Conservation (phyloP, 257 asterid genomes). For the Gardenia jasminoides region DNA sequence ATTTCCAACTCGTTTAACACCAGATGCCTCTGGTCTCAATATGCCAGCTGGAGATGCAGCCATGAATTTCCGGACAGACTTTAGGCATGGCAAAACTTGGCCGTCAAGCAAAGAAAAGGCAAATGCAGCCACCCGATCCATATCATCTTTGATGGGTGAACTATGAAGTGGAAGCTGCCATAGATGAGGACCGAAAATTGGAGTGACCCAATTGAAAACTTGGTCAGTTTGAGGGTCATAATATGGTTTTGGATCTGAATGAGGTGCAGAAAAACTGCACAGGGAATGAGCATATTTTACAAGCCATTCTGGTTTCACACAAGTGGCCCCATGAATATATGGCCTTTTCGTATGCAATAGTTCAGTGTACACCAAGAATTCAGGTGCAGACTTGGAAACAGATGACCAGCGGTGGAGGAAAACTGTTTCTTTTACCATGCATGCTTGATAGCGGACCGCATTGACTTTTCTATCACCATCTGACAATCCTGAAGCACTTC, state of each 20-base stretch:
- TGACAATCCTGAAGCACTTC: slow-evolving; percentile 35
- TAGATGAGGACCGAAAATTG: slow-evolving; percentile 72
- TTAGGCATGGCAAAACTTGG: slow-evolving; percentile 72
- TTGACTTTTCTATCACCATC: slow-evolving; percentile 57
- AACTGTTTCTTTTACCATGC: slow-evolving; percentile 64
- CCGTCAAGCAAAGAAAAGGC: slow-evolving; percentile 70
- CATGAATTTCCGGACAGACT: slow-evolving; percentile 42
- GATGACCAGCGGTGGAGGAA: slow-evolving; percentile 80
- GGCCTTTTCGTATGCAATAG: slow-evolving; percentile 67
- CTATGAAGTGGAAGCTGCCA: slow-evolving; percentile 74
- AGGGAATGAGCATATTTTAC: slow-evolving; percentile 52
- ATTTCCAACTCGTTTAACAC: slow-evolving; percentile 65
- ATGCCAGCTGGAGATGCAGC: slow-evolving; percentile 67
- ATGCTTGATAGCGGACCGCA: slow-evolving; percentile 72
- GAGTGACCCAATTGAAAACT: slow-evolving; percentile 62
- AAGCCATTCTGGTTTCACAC: slow-evolving; percentile 69
- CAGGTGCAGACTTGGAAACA: slow-evolving; percentile 64
- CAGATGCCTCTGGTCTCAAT: slow-evolving; percentile 70
- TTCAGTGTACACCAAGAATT: slow-evolving; percentile 75
- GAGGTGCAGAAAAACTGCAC: slow-evolving; percentile 81
- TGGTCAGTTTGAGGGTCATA: slow-evolving; percentile 56
- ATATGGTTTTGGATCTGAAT: slow-evolving; percentile 68
- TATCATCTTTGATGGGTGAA: slow-evolving; percentile 51
- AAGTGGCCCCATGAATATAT: slow-evolving; percentile 81
- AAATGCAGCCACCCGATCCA: slow-evolving; percentile 50